Evolutionary conservation across 306 rosid species (phyloP), one percentile per base, ranked within the genome.

Genomic region (Casuarina glauca): DNA sequence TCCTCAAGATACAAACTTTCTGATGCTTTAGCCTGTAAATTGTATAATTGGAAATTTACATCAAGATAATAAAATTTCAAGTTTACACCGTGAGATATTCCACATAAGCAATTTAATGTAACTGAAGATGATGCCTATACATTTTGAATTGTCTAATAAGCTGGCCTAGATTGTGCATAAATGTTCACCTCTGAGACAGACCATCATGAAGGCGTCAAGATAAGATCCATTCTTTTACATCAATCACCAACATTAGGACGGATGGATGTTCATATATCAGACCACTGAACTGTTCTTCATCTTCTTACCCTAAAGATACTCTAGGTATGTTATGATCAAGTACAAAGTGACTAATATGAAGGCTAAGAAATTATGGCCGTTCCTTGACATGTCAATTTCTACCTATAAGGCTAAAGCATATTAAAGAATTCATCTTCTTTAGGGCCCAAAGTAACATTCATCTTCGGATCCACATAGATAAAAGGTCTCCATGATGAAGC

Each of bases 21-120:
- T 55, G 87, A 73, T 26, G 80, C 83, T 79, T 72, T 83, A 44
- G 88, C 89, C 91, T 88, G 81, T 26, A 41, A 80, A 84, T 32
- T 8, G 39, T 7, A 32, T 39, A 42, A 76, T 67, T 75, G 32
- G 44, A 20, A 48, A 43, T 55, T 66, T 32, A 42, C 19, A 67
- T 61, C 32, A 44, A 45, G 51, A 51, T 38, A 45, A 63, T 41
- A 46, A 58, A 13, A 51, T 54, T 67, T 67, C 13, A 74, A 62
- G 80, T 80, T 69, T 51, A 46, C 42, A 73, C 42, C 52, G 11
- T 5, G 19, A 20, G 16, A 53, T 35, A 78, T 36, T 53, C 39
- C 38, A 70, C 39, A 60, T 58, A n/a, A 81, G 64, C 72, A 17
- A 71, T 70, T 55, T 38, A 52, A 71, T 19, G 60, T 46, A 83